phyloP scores from a whole-genome alignment of 768 basidiomycete genomes.

The Fomitopsis pulvina region DNA sequence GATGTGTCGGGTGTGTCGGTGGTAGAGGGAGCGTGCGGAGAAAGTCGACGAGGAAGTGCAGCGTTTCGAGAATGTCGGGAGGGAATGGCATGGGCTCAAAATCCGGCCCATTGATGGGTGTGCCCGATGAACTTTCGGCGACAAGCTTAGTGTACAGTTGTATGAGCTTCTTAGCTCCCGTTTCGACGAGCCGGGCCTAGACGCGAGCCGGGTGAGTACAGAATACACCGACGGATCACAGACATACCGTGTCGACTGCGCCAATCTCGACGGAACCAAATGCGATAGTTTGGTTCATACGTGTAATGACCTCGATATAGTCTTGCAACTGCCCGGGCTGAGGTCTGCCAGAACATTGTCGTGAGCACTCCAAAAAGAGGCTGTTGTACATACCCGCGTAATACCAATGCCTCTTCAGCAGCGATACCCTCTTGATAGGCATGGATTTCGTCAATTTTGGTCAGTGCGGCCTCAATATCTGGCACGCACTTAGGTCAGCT shows the following conservation, averaged over 20 bases:
- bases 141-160: conserved; percentile 83
- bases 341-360: conserved; percentile 38
- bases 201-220: background rate
- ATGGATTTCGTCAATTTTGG: conserved; percentile 74
- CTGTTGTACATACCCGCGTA: conserved; percentile 56
- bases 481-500: background rate
- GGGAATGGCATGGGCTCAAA: conserved; percentile 51
- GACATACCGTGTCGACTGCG: conserved; percentile 45
- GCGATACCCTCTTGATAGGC: conserved; percentile 71
- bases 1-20: conserved; percentile 78
- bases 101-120: conserved; percentile 56
- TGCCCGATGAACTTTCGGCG: conserved; percentile 79
- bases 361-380: background rate
- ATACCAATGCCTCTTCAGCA: conserved; percentile 70
- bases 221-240: background rate
- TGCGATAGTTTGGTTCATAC: conserved; percentile 72
- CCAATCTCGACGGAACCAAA: conserved; percentile 60
- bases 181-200: conserved; percentile 70
- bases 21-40: conserved; percentile 70
- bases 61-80: conserved; percentile 39
- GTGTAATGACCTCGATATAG: conserved; percentile 70
- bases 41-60: conserved; percentile 61
- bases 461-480: conserved; percentile 79
- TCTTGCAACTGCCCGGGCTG: conserved; percentile 56
- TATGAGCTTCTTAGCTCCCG: conserved; percentile 74